Evolutionary conservation across 331 rosid genomes (phyloP).

Genomic region (Quercus lobata): DNA sequence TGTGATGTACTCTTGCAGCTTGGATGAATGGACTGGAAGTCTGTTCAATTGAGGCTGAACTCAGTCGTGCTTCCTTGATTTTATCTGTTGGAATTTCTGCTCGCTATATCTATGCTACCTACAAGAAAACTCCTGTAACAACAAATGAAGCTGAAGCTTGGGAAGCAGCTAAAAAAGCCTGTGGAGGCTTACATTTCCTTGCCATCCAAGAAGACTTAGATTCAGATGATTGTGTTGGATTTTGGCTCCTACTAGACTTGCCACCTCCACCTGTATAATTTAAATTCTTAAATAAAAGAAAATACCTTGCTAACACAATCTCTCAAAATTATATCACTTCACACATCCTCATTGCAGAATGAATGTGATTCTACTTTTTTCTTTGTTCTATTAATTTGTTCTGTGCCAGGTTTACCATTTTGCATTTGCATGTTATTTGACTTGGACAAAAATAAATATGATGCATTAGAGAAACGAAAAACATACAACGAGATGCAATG

Average conservation of each 20-base stretch:
- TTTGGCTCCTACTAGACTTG: constrained; percentile 82
- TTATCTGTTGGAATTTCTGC: constrained; percentile 76
- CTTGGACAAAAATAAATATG: too few species aligned
- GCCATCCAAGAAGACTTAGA: constrained; percentile 86
- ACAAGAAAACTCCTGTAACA: constrained; percentile 56
- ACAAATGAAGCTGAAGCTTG: constrained; percentile 88
- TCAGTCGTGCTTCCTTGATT: constrained; percentile 54
- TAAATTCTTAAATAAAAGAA: background rate
- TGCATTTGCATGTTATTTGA: too few species aligned
- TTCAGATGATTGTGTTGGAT: constrained; percentile 79
- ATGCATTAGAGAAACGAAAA: too few species aligned
- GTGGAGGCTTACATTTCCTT: constrained; percentile 94
- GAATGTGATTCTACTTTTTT: background rate
- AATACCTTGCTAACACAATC: background rate
- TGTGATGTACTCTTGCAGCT: constrained; percentile 44
- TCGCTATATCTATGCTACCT: constrained; percentile 80
- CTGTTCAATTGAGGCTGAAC: constrained; percentile 62
- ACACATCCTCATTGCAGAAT: background rate
- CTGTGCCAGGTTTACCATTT: too few species aligned
- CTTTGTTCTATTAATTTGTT: too few species aligned
- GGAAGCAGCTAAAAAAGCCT: constrained; percentile 92
- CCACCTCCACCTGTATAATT: constrained; percentile 81
- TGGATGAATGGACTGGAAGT: constrained; percentile 90
- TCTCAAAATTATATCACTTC: background rate
- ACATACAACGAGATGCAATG: too few species aligned